Conservation (phyloP, 179 eudicot genomes). For the Monotropa hypopitys region DNA sequence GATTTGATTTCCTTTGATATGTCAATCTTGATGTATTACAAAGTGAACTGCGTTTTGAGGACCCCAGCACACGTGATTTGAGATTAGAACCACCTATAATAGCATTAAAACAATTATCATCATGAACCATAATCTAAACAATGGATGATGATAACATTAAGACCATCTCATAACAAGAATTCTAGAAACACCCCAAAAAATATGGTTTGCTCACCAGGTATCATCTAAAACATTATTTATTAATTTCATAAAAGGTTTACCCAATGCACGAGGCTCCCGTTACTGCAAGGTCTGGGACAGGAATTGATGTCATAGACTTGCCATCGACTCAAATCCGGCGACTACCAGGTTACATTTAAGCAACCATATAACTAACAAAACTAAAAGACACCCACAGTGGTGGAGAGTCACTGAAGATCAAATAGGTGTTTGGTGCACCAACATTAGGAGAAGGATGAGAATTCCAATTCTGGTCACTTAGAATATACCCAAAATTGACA, state of each 20-base stretch:
- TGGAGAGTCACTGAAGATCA: neutral
- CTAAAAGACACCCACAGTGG: neutral
- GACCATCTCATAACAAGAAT: neutral
- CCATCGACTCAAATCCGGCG: too few species aligned
- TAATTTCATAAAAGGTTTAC: neutral
- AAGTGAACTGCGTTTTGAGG: constrained; percentile 20
- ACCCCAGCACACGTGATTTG: constrained; percentile 25
- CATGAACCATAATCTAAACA: neutral
- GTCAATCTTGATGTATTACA: constrained; percentile 16
- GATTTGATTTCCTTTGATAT: constrained; percentile 21
- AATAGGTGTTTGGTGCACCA: neutral
- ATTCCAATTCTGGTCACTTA: neutral
- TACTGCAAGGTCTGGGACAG: too few species aligned
- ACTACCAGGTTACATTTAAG: too few species aligned
- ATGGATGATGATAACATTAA: neutral
- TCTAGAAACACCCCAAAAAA: neutral
- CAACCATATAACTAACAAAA: neutral
- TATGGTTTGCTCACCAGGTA: neutral
- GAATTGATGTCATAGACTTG: too few species aligned
- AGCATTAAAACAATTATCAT: neutral
- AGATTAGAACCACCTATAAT: constrained; percentile 34
- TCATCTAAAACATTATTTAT: neutral
- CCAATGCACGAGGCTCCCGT: too few species aligned
- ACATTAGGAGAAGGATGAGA: neutral
- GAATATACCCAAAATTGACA: neutral